Conservation (phyloP, 2,329 filamentous ascomycete species). For the Paramyrothecium roridum region DNA sequence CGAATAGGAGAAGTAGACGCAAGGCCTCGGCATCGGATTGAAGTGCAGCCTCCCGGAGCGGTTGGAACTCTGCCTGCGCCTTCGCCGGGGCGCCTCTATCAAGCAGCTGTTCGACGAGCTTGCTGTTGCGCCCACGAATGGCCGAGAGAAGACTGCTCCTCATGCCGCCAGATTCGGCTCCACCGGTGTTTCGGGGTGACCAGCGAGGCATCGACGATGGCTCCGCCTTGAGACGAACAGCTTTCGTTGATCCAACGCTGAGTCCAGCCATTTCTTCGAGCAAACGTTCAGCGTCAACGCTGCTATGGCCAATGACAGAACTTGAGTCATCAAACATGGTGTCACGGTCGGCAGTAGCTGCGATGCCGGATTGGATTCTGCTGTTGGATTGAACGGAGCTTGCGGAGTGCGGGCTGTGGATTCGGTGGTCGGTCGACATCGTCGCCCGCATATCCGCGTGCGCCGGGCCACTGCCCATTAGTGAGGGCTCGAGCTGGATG, state of each 20-base stretch:
- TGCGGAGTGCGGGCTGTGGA: constrained; percentile 12
- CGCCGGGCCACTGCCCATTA: background rate
- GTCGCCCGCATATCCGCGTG: background rate
- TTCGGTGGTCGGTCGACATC: background rate
- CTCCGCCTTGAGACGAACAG: constrained; percentile 48
- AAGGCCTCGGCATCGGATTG: constrained; percentile 50
- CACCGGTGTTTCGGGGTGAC: constrained; percentile 42
- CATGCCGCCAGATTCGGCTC: constrained; percentile 39
- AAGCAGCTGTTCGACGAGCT: constrained; percentile 53
- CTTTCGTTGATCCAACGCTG: constrained; percentile 36
- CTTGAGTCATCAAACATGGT: constrained; percentile 22
- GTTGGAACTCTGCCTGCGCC: constrained; percentile 39
- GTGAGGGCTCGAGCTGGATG: constrained; percentile 9
- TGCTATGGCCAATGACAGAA: background rate
- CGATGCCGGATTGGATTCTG: constrained; percentile 21
- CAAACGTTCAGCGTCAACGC: constrained; percentile 14
- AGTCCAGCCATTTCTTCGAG: constrained; percentile 30
- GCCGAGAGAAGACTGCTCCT: constrained; percentile 49
- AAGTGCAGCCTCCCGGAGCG: constrained; percentile 51
- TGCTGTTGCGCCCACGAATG: constrained; percentile 54
- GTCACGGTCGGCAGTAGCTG: constrained; percentile 20
- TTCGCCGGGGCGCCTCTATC: constrained; percentile 55
- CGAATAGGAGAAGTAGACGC: constrained; percentile 53
- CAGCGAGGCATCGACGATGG: constrained; percentile 49
- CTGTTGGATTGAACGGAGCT: constrained; percentile 27